Evolutionary conservation across 108 stramenopile species (phyloP).

Genomic region (Parietichytrium sp.): DNA sequence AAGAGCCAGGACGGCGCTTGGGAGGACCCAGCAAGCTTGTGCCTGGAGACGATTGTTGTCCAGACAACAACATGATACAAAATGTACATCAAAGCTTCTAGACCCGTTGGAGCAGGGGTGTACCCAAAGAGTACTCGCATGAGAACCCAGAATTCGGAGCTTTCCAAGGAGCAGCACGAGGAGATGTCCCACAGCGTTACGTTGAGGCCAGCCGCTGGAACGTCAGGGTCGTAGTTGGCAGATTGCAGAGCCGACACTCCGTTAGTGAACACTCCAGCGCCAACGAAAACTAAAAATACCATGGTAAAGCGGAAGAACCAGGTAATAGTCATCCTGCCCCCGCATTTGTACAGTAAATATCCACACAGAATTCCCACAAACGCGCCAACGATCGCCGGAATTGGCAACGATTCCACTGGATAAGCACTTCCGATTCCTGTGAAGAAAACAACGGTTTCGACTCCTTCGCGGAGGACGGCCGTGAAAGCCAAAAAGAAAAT

Average conservation of each 20-base stretch:
- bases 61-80: neutral
- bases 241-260: neutral
- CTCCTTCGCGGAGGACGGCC: conserved; percentile 29
- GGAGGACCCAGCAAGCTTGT: too few species aligned
- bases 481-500: conserved; percentile 15
- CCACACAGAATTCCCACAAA: neutral
- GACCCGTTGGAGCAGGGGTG: neutral
- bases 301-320: conserved; percentile 22
- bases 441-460: conserved; percentile 29
- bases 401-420: conserved; percentile 3
- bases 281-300: conserved; percentile 7
- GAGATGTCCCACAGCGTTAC: neutral
- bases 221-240: neutral
- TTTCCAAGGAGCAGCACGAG: neutral
- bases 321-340: conserved; percentile 14
- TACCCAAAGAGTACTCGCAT: conserved; percentile 33
- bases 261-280: conserved; percentile 10
- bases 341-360: neutral
- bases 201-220: neutral
- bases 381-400: conserved; percentile 1
- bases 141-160: conserved; percentile 32
- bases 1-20: too few species aligned
- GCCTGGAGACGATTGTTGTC: too few species aligned
- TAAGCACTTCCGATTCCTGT: neutral
- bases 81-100: conserved; percentile 28